Conservation (phyloP, 2,329 filamentous ascomycete genomes). For the Arthrobotrys musiformis region DNA sequence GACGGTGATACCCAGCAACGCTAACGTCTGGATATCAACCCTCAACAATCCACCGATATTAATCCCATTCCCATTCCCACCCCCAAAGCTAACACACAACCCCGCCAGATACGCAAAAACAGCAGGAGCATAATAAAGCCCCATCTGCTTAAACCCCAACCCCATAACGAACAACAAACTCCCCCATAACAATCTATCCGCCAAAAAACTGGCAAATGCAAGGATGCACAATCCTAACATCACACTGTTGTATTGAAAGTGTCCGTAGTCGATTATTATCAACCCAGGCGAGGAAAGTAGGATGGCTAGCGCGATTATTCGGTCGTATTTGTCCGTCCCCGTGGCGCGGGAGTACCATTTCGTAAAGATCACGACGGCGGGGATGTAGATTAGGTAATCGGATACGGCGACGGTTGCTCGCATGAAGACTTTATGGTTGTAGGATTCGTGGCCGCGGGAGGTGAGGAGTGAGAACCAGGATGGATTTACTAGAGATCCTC, state of each 20-base stretch:
- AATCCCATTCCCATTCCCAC: constrained; percentile 61
- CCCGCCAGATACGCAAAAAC: constrained; percentile 93
- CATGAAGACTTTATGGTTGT: constrained; percentile 91
- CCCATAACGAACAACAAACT: constrained; percentile 93
- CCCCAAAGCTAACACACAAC: constrained; percentile 81
- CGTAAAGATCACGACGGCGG: constrained; percentile 84
- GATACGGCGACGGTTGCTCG: constrained; percentile 88
- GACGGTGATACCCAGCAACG: constrained; percentile 74
- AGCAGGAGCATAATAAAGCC: constrained; percentile 92
- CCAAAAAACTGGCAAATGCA: constrained; percentile 87
- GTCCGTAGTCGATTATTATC: constrained; percentile 92
- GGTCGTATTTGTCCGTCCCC: constrained; percentile 70
- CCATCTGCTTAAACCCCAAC: constrained; percentile 99
- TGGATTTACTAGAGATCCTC: constrained; percentile 79
- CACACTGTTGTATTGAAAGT: constrained; percentile 98
- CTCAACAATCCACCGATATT: constrained; percentile 50
- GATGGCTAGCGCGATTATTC: constrained; percentile 83
- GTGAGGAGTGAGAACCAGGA: constrained; percentile 86
- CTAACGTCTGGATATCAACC: constrained; percentile 78
- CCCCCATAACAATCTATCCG: constrained; percentile 84
- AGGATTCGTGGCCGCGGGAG: constrained; percentile 83
- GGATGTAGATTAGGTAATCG: constrained; percentile 89
- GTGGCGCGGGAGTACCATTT: constrained; percentile 81
- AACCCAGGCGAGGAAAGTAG: constrained; percentile 91
- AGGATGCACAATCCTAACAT: constrained; percentile 93